These are phyloP conservation scores for Hordeum marinum DNA, from an alignment of 176 grass and related monocot species.

Conservation along the genomic window DNA sequence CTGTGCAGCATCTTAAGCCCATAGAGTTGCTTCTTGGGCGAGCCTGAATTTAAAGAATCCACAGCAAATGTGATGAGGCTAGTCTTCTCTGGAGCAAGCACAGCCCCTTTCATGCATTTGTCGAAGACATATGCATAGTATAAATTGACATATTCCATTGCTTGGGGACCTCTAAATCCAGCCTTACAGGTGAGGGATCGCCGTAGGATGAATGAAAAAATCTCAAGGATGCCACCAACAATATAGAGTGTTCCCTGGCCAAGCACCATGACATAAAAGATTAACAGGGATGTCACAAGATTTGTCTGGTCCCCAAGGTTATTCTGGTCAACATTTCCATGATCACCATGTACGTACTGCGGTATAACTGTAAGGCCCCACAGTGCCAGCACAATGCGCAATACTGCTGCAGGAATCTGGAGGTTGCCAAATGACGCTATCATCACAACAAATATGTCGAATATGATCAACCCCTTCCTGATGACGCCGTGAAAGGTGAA, in stretches of 20 bases:
- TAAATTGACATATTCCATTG: background rate
- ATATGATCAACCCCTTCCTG: accelerated
- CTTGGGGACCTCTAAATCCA: background rate
- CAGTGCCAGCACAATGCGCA: background rate
- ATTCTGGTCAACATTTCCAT: too few species aligned
- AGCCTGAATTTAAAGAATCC: background rate
- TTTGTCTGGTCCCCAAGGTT: background rate
- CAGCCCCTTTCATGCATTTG: background rate
- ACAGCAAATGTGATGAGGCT: conserved; percentile 3
- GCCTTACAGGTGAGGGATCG: background rate
- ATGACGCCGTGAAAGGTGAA: background rate
- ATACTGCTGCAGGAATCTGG: background rate
- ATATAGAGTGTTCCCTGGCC: conserved; percentile 4
- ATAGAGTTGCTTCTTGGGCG: background rate
- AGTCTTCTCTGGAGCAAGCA: background rate
- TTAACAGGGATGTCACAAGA: background rate
- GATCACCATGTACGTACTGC: background rate
- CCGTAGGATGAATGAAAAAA: conserved; percentile 6
- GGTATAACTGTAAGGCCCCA: background rate
- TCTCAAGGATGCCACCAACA: background rate
- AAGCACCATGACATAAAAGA: conserved; percentile 18
- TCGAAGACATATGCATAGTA: conserved; percentile 12
- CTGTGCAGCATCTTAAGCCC: background rate
- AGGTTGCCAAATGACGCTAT: background rate
- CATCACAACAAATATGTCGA: accelerated